Evolutionary conservation across 805 yeast species (phyloP), one percentile per base, ranked within the genome.

Genomic region (Cyberlindnera bimundalis): DNA sequence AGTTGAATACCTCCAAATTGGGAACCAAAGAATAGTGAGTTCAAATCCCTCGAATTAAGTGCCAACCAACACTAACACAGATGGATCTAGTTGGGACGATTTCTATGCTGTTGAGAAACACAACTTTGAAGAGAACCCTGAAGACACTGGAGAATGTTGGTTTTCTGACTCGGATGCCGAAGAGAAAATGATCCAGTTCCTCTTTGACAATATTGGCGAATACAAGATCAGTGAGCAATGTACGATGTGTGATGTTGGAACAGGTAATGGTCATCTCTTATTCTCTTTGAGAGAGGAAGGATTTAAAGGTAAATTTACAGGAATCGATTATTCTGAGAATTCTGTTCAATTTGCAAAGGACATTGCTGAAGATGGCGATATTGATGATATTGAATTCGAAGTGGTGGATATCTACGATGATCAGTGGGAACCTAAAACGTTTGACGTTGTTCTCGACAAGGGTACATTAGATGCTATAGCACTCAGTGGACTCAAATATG

Each of bases 381-480:
- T 70, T 30, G 53, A 53, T 1, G 50, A 48, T n/a, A 62, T 79
- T 5, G 45, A 48, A 4, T 91, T 93, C 55, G 64, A 68, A 27
- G 80, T 76, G 35, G 85, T 79, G 3, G 97, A 93, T 61, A 74
- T 93, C 39, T 70, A 86, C 40, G 61, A 65, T 31, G 55, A 47
- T 3, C 32, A 36, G 40, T 72, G 71, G 67, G 56, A 29, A 28
- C 59, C 59, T 2, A 69, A 63, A 4, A 55, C 66, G 17, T 89
- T 76, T 62, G 96, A 90, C 56, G 61, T 93, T 8, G 76, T 91
- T 2, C 65, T 89, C 14, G 99, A 93, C 63, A 93, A 93, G 60
- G 99, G 99, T 8, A 93, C 99, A 0, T 65, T 93, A 17, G 99
- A 93, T 65, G 99, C 99, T 5, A 91, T 93, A 46, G 97, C 96